Percentiles rank a stretch among this genome's conserved stretches.
Conservation (phyloP, 805 yeast genomes). For the Suhomyces xylopsoci region DNA sequence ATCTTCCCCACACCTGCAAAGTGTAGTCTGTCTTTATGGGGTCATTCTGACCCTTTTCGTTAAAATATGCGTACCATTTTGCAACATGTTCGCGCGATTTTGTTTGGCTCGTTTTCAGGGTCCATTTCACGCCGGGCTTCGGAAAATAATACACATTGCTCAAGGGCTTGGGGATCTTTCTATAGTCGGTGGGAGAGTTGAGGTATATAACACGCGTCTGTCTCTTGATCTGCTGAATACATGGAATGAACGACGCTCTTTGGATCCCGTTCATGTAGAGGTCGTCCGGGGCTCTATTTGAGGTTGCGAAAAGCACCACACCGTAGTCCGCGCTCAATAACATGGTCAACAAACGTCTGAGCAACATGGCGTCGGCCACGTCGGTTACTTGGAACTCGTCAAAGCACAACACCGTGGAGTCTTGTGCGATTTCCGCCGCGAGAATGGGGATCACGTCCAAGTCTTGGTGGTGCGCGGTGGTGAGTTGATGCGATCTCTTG, state of each 20-base stretch:
- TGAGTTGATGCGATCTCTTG: slow-evolving; percentile 77
- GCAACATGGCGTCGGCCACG: slow-evolving; percentile 97
- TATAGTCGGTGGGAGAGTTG: slow-evolving; percentile 90
- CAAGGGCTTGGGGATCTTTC: slow-evolving; percentile 81
- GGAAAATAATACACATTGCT: slow-evolving; percentile 79
- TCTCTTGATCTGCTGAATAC: slow-evolving; percentile 73
- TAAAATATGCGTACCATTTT: slow-evolving; percentile 77
- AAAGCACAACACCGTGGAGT: slow-evolving; percentile 79
- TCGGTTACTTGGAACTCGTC: slow-evolving; percentile 98
- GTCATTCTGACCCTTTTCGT: slow-evolving; percentile 43
- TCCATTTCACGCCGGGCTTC: slow-evolving; percentile 54
- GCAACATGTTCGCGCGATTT: slow-evolving; percentile 61
- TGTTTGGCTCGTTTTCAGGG: slow-evolving; percentile 46
- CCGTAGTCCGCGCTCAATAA: slow-evolving; percentile 77
- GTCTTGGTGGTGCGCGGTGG: slow-evolving; percentile 55
- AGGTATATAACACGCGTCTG: slow-evolving; percentile 74
- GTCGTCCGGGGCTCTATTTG: slow-evolving; percentile 93
- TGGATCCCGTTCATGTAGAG: slow-evolving; percentile 92
- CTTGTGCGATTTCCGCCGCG: slow-evolving; percentile 78
- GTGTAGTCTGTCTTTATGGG: slow-evolving; percentile 15
- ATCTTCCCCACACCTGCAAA: slow-evolving; percentile 84
- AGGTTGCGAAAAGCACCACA: slow-evolving; percentile 84
- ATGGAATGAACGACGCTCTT: slow-evolving; percentile 86
- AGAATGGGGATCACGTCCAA: slow-evolving; percentile 79
- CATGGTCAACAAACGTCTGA: slow-evolving; percentile 68